These are phyloP conservation scores for Sporothrix phasma DNA, from an alignment of 2,329 filamentous ascomycete species.

Conservation along the genomic window DNA sequence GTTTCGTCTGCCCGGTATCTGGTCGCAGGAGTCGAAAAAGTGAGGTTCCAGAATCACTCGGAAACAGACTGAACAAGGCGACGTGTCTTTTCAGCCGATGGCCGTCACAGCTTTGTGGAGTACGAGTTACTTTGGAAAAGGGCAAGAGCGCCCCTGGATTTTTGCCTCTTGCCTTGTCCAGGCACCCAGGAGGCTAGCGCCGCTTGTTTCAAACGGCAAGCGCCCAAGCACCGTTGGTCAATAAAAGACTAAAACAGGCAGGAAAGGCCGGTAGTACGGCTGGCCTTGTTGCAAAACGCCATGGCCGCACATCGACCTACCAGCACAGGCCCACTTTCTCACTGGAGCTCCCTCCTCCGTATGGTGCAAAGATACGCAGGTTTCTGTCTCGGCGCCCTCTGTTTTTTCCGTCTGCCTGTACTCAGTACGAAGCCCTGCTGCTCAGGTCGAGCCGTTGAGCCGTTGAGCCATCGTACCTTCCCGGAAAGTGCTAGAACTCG, in stretches of 20 bases:
- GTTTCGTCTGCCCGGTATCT: no score
- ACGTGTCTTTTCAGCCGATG: conserved; percentile 16
- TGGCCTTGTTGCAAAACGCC: not conserved
- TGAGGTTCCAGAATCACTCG: conserved; percentile 9
- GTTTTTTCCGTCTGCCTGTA: not conserved
- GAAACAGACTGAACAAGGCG: conserved; percentile 12
- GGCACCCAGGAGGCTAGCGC: conserved; percentile 5
- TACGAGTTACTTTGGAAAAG: not conserved
- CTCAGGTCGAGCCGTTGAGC: no score
- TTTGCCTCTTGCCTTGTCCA: not conserved
- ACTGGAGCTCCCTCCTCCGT: not conserved
- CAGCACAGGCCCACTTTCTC: not conserved
- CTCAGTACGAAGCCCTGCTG: no score
- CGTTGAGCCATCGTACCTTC: no score
- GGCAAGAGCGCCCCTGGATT: not conserved
- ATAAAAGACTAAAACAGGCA: not conserved
- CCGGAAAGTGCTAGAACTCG: no score
- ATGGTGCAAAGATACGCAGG: not conserved
- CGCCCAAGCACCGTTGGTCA: not conserved
- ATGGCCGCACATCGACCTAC: not conserved
- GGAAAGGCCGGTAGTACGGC: not conserved
- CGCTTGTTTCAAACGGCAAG: conserved; percentile 7
- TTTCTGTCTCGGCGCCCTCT: not conserved
- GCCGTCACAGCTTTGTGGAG: not conserved
- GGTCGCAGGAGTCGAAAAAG: not conserved